Evolutionary conservation across 805 yeast genomes (phyloP), one percentile per base, ranked within the genome.

Genomic region (Nakazawaea peltata): DNA sequence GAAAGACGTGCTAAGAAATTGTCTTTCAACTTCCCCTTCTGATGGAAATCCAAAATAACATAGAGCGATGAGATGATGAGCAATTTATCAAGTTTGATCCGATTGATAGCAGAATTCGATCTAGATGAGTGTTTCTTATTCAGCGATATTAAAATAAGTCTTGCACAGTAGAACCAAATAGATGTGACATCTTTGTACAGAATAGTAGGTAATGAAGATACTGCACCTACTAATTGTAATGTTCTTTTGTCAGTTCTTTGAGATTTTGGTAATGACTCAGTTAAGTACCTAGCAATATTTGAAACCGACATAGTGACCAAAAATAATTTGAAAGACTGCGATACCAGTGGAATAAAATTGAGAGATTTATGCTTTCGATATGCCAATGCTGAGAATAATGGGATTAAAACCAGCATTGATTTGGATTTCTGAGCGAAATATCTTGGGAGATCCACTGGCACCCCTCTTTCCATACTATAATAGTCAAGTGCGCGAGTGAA

Each of bases 51-150:
- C 26, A 37, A n/a, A 7, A 37, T 13, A 9, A 29, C 36, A 9
- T 32, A 4, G 24, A 37, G 28, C 3, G 36, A 26, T 3, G 17
- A 10, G 7, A 32, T 28, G 7, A 37, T 37, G 17, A 37, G 29
- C 7, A 32, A 8, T 23, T 37, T 37, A 21, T 37, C 40, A 4
- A 32, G 17, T 28, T 18, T 32, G 8, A 32, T 28, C 18, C 7
- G 22, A 26, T 37, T 37, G 18, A 32, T 17, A 11, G 18, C 32
- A 2, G 40, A 37, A 11, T n/a, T 19, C 11, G 13, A 5, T 3
- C 19, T 13, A 9, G 30, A 4, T 16, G 26, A 28, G 13, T 37
- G 40, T 23, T 37, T 37, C 13, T 22, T 37, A 13, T 37, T 37
- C 14, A 32, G 6, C 8, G 40, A 32, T 4, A 37, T 15, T 26